These are phyloP conservation scores for Helianthus tuberosus DNA, from an alignment of 129 eudicot species.

Conservation along the genomic window DNA sequence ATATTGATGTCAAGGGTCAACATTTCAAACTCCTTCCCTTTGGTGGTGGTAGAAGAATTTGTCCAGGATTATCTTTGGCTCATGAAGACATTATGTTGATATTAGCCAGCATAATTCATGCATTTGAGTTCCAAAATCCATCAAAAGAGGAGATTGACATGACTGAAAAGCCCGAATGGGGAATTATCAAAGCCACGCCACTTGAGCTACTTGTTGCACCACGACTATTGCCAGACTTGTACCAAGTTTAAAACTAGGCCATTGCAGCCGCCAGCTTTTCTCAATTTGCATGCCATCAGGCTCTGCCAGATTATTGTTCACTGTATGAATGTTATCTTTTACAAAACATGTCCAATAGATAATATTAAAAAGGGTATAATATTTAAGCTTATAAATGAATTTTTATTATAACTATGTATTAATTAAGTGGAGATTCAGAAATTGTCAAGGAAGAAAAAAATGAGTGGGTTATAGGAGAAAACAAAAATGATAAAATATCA, in stretches of 20 bases:
- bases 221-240: not conserved
- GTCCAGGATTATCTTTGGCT: slow-evolving; percentile 29
- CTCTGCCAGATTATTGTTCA: not conserved
- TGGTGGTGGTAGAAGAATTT: slow-evolving; percentile 38
- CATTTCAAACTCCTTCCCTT: slow-evolving; percentile 36
- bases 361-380: too few relatives aligned
- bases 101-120: slow-evolving; percentile 28
- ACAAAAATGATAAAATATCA: too few relatives aligned
- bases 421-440: too few relatives aligned
- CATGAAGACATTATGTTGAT: slow-evolving; percentile 17
- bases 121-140: slow-evolving; percentile 25
- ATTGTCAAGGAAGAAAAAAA: too few relatives aligned
- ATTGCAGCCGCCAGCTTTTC: too few relatives aligned
- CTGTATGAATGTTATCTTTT: not conserved
- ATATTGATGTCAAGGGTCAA: slow-evolving; percentile 30
- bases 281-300: too few relatives aligned
- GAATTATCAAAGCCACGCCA: slow-evolving; percentile 29
- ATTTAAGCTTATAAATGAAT: too few relatives aligned
- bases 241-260: not conserved
- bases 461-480: too few relatives aligned
- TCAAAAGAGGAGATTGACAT: slow-evolving; percentile 30
- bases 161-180: slow-evolving; percentile 36
- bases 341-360: too few relatives aligned
- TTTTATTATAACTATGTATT: too few relatives aligned
- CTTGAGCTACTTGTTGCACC: slow-evolving; percentile 42